These are phyloP conservation scores for Tuber aestivum DNA, from an alignment of 495 filamentous ascomycete species.

Conservation along the genomic window DNA sequence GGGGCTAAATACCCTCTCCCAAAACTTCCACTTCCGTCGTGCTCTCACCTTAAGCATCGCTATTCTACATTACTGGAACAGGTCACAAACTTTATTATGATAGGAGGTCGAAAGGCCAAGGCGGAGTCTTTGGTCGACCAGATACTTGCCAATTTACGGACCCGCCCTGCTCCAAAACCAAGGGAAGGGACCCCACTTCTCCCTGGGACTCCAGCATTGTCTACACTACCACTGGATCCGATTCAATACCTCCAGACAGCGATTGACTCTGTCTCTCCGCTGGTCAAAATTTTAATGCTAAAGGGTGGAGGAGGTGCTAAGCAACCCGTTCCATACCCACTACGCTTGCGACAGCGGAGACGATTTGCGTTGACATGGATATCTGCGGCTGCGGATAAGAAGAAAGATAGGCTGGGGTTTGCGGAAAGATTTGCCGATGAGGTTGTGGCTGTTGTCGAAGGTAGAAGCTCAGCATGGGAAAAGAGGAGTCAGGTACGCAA, in stretches of 20 bases:
- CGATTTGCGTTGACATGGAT: slow-evolving; percentile 80
- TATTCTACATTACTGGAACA: slow-evolving; percentile 78
- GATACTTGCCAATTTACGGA: slow-evolving; percentile 83
- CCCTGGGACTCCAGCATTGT: slow-evolving; percentile 62
- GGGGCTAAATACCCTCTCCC: slow-evolving; percentile 75
- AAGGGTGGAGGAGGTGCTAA: slow-evolving; percentile 77
- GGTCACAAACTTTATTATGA: slow-evolving; percentile 84
- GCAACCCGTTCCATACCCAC: slow-evolving; percentile 73
- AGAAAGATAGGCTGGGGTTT: slow-evolving; percentile 57
- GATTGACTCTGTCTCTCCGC: slow-evolving; percentile 92
- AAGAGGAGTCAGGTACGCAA: slow-evolving; percentile 62
- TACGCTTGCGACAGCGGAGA: slow-evolving; percentile 66
- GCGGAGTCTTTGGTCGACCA: slow-evolving; percentile 54
- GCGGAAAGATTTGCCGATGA: slow-evolving; percentile 79
- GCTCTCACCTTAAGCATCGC: slow-evolving; percentile 62
- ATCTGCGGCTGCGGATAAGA: slow-evolving; percentile 68
- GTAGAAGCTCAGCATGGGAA: slow-evolving; percentile 76
- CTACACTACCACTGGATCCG: slow-evolving; percentile 70
- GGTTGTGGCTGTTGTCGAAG: slow-evolving; percentile 81
- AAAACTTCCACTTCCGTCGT: slow-evolving; percentile 54
- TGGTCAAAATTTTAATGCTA: slow-evolving; percentile 67
- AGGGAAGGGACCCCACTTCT: slow-evolving; percentile 61
- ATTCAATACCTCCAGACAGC: slow-evolving; percentile 73
- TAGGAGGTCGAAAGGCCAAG: slow-evolving; percentile 69
- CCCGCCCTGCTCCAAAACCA: slow-evolving; percentile 65